Evolutionary conservation across 2,329 filamentous ascomycete species (phyloP).

Genomic region (Alternaria brassicae): DNA sequence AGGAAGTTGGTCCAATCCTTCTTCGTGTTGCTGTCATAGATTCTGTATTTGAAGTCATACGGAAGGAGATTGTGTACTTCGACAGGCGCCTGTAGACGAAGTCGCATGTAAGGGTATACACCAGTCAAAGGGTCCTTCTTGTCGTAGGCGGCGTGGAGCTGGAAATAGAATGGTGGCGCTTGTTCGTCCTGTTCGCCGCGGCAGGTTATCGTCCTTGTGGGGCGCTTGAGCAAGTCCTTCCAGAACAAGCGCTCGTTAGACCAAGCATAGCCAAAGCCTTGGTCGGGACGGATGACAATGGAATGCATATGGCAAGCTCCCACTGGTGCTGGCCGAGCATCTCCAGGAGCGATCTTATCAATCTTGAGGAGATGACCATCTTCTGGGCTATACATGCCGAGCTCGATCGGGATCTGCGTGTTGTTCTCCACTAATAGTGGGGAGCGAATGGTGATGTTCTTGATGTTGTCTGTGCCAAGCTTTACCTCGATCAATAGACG

Average conservation of each 20-base stretch:
- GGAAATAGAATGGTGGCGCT: slow-evolving; percentile 90
- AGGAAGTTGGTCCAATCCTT: slow-evolving; percentile 99
- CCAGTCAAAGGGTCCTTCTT: slow-evolving; percentile 82
- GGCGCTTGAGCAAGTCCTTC: slow-evolving; percentile 85
- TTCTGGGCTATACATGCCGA: slow-evolving; percentile 87
- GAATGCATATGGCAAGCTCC: slow-evolving; percentile 91
- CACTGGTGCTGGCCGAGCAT: slow-evolving; percentile 87
- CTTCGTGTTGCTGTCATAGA: slow-evolving; percentile 98
- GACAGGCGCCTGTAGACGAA: slow-evolving; percentile 89
- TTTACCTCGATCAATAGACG: slow-evolving; percentile 90
- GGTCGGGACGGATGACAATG: slow-evolving; percentile 85
- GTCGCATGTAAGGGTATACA: slow-evolving; percentile 91
- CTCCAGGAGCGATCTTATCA: slow-evolving; percentile 94
- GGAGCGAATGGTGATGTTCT: slow-evolving; percentile 94
- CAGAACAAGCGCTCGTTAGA: slow-evolving; percentile 89
- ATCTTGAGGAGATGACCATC: slow-evolving; percentile 94
- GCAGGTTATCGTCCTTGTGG: slow-evolving; percentile 87
- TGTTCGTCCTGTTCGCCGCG: slow-evolving; percentile 82
- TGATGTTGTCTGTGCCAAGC: slow-evolving; percentile 93
- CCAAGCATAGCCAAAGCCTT: slow-evolving; percentile 97
- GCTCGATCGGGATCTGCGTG: slow-evolving; percentile 92
- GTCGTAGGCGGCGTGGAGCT: slow-evolving; percentile 87
- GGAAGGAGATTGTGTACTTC: slow-evolving; percentile 94
- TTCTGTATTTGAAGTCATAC: slow-evolving; percentile 98
- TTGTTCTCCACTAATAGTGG: slow-evolving; percentile 93